Conservation (phyloP, 2,329 filamentous ascomycete genomes). For the Phialocephala subalpina region DNA sequence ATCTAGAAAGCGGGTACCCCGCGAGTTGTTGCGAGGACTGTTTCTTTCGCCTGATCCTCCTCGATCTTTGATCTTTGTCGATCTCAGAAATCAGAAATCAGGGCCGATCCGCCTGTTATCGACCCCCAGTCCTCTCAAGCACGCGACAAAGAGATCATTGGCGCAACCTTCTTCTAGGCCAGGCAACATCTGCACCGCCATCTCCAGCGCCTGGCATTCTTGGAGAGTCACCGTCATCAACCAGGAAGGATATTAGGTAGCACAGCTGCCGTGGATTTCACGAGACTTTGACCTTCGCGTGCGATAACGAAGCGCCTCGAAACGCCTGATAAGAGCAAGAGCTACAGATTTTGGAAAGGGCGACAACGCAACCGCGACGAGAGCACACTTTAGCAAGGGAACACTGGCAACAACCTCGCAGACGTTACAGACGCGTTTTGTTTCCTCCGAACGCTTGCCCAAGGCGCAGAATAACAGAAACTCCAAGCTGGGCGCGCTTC, state of each 20-base stretch:
- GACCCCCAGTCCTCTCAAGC: conserved; percentile 13
- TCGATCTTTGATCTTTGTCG: conserved; percentile 6
- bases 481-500: conserved; percentile 48
- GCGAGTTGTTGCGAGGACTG: background rate
- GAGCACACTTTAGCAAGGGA: background rate
- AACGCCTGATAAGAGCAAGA: conserved; percentile 26
- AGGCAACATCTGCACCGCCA: conserved; percentile 27
- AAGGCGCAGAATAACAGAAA: conserved; percentile 22
- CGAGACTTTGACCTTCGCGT: conserved; percentile 24
- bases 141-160: conserved; percentile 35
- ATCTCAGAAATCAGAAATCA: conserved; percentile 20
- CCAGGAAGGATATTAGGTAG: conserved; percentile 14
- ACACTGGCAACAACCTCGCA: conserved; percentile 14
- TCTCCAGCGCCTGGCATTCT: conserved; percentile 11
- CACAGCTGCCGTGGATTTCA: conserved; percentile 15
- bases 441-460: conserved; percentile 10
- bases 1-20: background rate
- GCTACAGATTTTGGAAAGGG: conserved; percentile 11
- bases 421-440: conserved; percentile 26
- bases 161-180: conserved; percentile 25
- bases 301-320: conserved; percentile 23
- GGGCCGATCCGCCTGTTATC: conserved; percentile 14
- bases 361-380: conserved; percentile 7
- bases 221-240: conserved; percentile 13
- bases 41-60: background rate